Conservation (phyloP, 2,329 filamentous ascomycete species). For the Leptographium wingfieldii region DNA sequence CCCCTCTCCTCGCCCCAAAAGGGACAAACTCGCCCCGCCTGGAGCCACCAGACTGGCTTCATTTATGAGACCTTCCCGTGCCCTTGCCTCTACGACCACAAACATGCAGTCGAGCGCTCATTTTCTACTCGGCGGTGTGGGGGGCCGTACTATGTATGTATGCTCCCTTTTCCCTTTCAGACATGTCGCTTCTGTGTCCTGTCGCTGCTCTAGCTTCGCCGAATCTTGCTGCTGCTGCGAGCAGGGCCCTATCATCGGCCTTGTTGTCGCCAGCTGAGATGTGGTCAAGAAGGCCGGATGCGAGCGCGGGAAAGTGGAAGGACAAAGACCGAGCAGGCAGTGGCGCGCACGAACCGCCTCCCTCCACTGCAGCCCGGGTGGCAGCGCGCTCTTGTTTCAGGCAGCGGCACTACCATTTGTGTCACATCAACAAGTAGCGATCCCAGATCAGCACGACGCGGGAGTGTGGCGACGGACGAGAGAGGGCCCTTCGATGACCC, state of each 20-base stretch:
- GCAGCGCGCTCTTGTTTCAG: neutral
- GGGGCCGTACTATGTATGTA: neutral
- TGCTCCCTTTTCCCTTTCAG: neutral
- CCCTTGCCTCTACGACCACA: neutral
- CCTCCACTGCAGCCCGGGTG: too few relatives aligned
- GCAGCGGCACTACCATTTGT: neutral
- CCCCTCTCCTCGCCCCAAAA: neutral
- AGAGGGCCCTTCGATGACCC: neutral
- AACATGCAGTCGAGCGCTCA: neutral
- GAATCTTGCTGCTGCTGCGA: too few relatives aligned
- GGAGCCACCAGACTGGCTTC: neutral
- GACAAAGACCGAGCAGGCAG: neutral
- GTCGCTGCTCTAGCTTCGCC: too few relatives aligned
- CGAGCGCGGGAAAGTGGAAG: neutral
- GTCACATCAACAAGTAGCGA: neutral
- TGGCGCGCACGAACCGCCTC: neutral
- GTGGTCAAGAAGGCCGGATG: too few relatives aligned
- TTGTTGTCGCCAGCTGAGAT: too few relatives aligned
- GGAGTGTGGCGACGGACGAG: neutral
- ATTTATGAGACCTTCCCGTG: neutral
- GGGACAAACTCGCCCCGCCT: neutral
- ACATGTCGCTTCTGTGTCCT: too few relatives aligned
- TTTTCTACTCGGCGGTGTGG: neutral
- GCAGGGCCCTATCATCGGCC: too few relatives aligned
- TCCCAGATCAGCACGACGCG: neutral